Percentiles rank a stretch among this genome's conserved stretches.
phyloP scores from a whole-genome alignment of 352 stramenopile genomes.

The Nothophytophthora sp. region DNA sequence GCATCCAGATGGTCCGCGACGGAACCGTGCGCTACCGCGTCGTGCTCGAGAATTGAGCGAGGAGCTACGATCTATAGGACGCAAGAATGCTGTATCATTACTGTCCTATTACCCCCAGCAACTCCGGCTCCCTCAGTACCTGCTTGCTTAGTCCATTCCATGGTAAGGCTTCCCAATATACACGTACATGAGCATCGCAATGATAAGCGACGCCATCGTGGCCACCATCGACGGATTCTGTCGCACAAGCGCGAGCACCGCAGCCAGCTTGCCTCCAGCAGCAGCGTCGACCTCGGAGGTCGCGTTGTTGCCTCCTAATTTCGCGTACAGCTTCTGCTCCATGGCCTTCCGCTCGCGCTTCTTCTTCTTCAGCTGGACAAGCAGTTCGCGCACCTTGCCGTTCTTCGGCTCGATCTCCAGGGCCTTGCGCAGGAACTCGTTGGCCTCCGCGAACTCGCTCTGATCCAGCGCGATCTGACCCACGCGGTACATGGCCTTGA shows the following conservation, averaged over 20 bases:
- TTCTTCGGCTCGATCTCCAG: slow-evolving; percentile 70
- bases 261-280: slow-evolving; percentile 6
- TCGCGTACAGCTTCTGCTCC: slow-evolving; percentile 71
- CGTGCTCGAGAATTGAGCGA: slow-evolving; percentile 25
- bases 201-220: slow-evolving; percentile 44
- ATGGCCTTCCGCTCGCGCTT: slow-evolving; percentile 57
- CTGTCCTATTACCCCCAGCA: neutral
- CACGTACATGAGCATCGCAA: slow-evolving; percentile 62
- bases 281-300: neutral
- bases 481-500: slow-evolving; percentile 83
- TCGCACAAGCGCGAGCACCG: slow-evolving; percentile 25
- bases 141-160: slow-evolving; percentile 20
- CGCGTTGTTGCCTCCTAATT: slow-evolving; percentile 42
- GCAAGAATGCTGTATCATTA: neutral
- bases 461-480: slow-evolving; percentile 70
- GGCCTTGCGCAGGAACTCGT: slow-evolving; percentile 59
- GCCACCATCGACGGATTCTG: slow-evolving; percentile 40
- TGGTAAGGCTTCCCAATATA: slow-evolving; percentile 63
- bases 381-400: slow-evolving; percentile 58
- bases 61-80: neutral
- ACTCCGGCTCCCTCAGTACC: slow-evolving; percentile 2
- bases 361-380: slow-evolving; percentile 70
- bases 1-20: slow-evolving; percentile 42
- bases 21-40: slow-evolving; percentile 49
- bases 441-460: slow-evolving; percentile 72